These are phyloP conservation scores for Globisporangium rhizosaccharum DNA, from an alignment of 352 stramenopile genomes.

Conservation along the genomic window DNA sequence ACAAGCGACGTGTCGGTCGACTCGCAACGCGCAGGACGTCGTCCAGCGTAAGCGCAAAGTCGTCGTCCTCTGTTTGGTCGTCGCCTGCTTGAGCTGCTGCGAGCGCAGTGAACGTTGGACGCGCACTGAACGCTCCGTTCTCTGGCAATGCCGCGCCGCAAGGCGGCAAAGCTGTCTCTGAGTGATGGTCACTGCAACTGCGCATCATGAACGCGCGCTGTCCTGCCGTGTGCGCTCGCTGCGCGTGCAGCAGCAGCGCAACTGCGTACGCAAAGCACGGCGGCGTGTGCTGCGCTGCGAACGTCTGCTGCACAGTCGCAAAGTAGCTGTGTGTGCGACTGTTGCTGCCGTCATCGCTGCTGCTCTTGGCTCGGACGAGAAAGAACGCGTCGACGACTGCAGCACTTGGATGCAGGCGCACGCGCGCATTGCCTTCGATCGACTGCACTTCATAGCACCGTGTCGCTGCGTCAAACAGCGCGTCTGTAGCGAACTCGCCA, in stretches of 20 bases:
- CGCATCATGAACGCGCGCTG: conserved; percentile 9
- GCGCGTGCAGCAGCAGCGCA: conserved; percentile 25
- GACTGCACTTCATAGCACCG: conserved; percentile 57
- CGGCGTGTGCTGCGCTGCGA: conserved; percentile 25
- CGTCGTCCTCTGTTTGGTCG: not conserved
- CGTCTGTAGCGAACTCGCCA: conserved; percentile 16
- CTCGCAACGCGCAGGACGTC: conserved; percentile 40
- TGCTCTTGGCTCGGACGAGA: conserved; percentile 27
- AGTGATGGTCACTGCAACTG: not conserved
- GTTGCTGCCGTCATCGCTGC: conserved; percentile 3
- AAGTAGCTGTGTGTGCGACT: conserved; percentile 25
- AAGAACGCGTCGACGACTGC: conserved; percentile 36
- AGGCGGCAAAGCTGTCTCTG: not conserved
- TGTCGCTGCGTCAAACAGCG: conserved; percentile 24
- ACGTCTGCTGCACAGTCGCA: conserved; percentile 37
- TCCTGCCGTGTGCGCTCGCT: conserved; percentile 11
- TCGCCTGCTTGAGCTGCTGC: conserved; percentile 11
- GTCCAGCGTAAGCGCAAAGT: conserved; percentile 16
- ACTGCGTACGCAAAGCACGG: conserved; percentile 36
- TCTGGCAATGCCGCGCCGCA: conserved; percentile 26
- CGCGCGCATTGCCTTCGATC: conserved; percentile 51
- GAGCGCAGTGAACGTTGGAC: conserved; percentile 43
- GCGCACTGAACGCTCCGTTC: conserved; percentile 38
- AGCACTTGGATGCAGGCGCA: conserved; percentile 28
- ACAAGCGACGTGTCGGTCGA: conserved; percentile 32